phyloP scores from a whole-genome alignment of 2,329 filamentous ascomycete species.

The Ophiostoma himal-ulmi region DNA sequence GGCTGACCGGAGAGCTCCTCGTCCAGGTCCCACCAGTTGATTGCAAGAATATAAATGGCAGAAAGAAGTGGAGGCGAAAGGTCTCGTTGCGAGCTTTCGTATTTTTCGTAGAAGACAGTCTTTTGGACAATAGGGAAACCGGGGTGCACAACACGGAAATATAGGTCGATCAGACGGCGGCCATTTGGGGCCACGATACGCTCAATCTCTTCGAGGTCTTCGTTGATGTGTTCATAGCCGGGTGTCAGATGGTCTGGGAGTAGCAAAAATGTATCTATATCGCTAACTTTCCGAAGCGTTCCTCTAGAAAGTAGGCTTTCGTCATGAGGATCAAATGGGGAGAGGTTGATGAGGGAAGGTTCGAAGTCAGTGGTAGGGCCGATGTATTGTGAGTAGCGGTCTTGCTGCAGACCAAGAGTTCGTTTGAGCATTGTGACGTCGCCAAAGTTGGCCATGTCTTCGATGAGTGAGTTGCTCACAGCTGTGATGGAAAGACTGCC shows the following conservation, averaged over 20 bases:
- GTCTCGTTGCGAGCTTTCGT: conserved; percentile 50
- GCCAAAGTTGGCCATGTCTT: conserved; percentile 66
- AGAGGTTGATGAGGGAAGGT: conserved; percentile 74
- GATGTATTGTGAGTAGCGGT: conserved; percentile 77
- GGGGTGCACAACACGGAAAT: conserved; percentile 58
- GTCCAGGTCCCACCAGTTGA: conserved; percentile 57
- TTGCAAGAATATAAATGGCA: conserved; percentile 56
- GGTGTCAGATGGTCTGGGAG: conserved; percentile 68
- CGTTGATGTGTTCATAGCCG: conserved; percentile 62
- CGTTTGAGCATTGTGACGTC: conserved; percentile 60
- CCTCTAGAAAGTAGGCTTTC: conserved; percentile 67
- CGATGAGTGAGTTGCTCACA: conserved; percentile 57
- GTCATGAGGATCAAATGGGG: conserved; percentile 72
- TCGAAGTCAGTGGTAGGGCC: conserved; percentile 79
- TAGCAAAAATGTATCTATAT: conserved; percentile 73
- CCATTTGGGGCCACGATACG: conserved; percentile 59
- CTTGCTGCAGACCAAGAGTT: conserved; percentile 68
- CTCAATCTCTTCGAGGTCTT: conserved; percentile 65
- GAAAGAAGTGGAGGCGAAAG: conserved; percentile 55
- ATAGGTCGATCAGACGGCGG: conserved; percentile 57
- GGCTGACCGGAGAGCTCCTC: conserved; percentile 43
- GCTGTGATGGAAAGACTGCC: conserved; percentile 57
- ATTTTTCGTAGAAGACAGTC: conserved; percentile 57
- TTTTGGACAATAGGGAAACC: conserved; percentile 56
- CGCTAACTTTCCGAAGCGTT: conserved; percentile 68